Evolutionary conservation across 441 rosid species (phyloP), one percentile per base, ranked within the genome.

Genomic region (Populus hybrid): DNA sequence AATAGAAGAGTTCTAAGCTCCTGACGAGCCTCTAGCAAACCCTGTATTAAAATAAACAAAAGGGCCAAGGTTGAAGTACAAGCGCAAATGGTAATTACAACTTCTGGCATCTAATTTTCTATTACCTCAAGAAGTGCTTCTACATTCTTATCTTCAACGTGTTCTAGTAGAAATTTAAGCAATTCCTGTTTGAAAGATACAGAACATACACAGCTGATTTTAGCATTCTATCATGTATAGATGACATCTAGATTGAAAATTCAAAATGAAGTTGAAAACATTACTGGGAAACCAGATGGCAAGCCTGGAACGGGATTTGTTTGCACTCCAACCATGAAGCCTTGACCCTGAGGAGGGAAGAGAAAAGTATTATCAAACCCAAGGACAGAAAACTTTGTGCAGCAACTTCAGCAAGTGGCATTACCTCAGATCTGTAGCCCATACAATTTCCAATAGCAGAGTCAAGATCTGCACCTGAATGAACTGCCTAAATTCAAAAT

Each of bases 321-420:
- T 74, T 92, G 86, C 88, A 97, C 99, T 71, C 99, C 98, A 83
- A 97, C 99, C 99, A 97, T 97, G 92, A 97, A 97, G 75, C 99
- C 99, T 90, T 94, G 88, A 64, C 98, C 98, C 99, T 97, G 87
- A 81, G 84, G 82, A 77, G 80, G 82, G 35, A 70, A 11, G 79
- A 73, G 69, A 67, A 76, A 80, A 80, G 35, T 1, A 50, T 14
- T 34, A 68, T 77, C 74, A 74, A 40, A 78, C 78, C 65, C 53
- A 67, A 74, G 57, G 78, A 79, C 72, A 83, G 76, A 61, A 79
- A 30, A 61, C 72, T 73, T 7, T 69, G 30, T 66, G 72, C 63
- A 40, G 63, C 19, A 85, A 78, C 57, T 50, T 74, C 72, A 77
- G 76, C 16, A 30, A 3, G 30, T 70, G 72, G 71, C 68, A 78